Conservation (phyloP, 1,284 basidiomycete species). For the Apiotrichum porosum region DNA sequence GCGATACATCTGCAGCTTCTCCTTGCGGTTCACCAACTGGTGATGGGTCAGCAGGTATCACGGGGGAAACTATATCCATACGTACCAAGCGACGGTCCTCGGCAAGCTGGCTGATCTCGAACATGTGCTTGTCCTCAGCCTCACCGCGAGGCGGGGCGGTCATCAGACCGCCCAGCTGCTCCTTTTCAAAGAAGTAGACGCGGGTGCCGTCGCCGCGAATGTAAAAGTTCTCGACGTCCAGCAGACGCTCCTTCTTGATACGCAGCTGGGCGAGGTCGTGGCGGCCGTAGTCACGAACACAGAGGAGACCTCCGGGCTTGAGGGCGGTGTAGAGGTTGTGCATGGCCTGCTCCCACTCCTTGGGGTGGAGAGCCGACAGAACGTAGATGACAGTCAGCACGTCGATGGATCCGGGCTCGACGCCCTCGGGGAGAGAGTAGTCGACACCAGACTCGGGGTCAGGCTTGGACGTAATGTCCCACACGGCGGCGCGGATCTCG, state of each 20-base stretch:
- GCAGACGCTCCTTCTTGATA: slow-evolving; percentile 79
- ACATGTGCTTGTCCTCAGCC: slow-evolving; percentile 51
- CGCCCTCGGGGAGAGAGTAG: slow-evolving; percentile 58
- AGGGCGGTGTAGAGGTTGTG: slow-evolving; percentile 82
- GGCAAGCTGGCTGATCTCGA: slow-evolving; percentile 69
- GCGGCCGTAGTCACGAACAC: slow-evolving; percentile 91
- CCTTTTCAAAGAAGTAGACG: slow-evolving; percentile 86
- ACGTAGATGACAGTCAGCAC: slow-evolving; percentile 93
- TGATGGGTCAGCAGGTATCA: background rate
- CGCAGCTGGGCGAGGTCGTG: slow-evolving; percentile 90
- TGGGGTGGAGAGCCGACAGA: slow-evolving; percentile 85
- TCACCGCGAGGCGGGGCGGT: slow-evolving; percentile 54
- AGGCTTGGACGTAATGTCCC: slow-evolving; percentile 72
- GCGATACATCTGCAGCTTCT: slow-evolving; percentile 90
- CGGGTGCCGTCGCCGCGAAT: slow-evolving; percentile 93
- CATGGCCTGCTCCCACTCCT: slow-evolving; percentile 83
- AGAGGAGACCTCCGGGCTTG: slow-evolving; percentile 77
- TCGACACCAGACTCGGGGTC: slow-evolving; percentile 2
- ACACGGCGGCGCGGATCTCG: slow-evolving; percentile 67
- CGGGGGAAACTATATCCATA: background rate
- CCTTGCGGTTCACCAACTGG: slow-evolving; percentile 76
- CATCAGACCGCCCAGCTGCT: slow-evolving; percentile 75
- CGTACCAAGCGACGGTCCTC: slow-evolving; percentile 71
- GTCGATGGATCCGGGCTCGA: slow-evolving; percentile 68
- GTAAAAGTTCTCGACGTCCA: slow-evolving; percentile 93